Evolutionary conservation across 495 filamentous ascomycete species (phyloP), one percentile per base, ranked within the genome.

Genomic region (Penicillium verhagenii): DNA sequence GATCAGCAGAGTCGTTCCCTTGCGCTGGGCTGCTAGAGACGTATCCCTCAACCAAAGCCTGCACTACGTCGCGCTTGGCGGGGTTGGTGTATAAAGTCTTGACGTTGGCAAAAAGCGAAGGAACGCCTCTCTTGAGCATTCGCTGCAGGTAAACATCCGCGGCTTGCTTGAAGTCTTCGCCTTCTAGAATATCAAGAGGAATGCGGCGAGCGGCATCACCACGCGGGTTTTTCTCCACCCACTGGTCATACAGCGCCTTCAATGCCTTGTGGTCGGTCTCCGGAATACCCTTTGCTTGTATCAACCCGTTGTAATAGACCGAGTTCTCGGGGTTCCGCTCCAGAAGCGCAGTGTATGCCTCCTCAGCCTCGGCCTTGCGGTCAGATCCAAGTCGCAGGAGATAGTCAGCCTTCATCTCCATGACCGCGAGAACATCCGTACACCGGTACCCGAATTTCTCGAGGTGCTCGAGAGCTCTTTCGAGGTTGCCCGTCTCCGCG

Each of bases 51-150:
- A 91, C 93, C 37, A 99, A 63, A 10, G 82, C 77, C 56, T 87
- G 84, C 28, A 97, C 82, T 2, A 73, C 82, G 28, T 87, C 80
- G 59, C 85, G 88, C 77, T 99, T 97, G 57, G 72, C 77, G 1
- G 80, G 43, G 65, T 93, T 87, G 20, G 76, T 75, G 72, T 97
- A 97, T 18, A 99, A 80, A 40, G 91, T 79, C 76, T 97, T 99
- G 56, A 99, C 80, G 71, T 97, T 97, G 4, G 91, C 90, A 68
- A 99, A 97, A 3, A 91, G 88, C 0, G 94, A 97, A 6, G 95
- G 93, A 16, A 97, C 89, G n/a, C 95, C 95, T 71, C 93, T 97
- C 64, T 87, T 85, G 25, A 99, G 79, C 90, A 96, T 92, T 4
- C 88, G 81, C 57, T 86, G 78, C 51, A 99, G 69, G 64, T 99